A percentile compares a stretch with the other conserved stretches of the same genome.
Conservation (phyloP, 306 rosid genomes). For the Medicago arabica region DNA sequence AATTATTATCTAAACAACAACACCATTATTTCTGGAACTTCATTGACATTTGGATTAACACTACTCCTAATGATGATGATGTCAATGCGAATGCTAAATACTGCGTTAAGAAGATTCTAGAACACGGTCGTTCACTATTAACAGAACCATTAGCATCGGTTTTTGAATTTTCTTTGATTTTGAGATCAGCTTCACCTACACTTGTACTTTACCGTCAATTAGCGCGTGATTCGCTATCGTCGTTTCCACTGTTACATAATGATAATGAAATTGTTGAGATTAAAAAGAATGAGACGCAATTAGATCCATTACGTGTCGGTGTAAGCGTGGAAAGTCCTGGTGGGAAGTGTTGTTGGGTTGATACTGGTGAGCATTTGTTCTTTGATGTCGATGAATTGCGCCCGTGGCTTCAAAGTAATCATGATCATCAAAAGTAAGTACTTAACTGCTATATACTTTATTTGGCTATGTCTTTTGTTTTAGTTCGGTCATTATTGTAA, state of each 20-base stretch:
- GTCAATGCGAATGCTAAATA: slow-evolving; percentile 60
- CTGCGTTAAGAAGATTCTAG: slow-evolving; percentile 66
- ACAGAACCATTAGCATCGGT: slow-evolving; percentile 73
- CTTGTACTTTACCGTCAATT: slow-evolving; percentile 82
- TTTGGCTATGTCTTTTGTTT: background rate
- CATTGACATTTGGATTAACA: slow-evolving; percentile 70
- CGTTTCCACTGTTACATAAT: slow-evolving; percentile 66
- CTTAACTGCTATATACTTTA: background rate
- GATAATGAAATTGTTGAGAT: slow-evolving; percentile 45
- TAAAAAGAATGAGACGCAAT: slow-evolving; percentile 27
- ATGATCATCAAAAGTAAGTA: slow-evolving; percentile 57
- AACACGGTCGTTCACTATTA: slow-evolving; percentile 58
- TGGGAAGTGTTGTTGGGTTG: slow-evolving; percentile 93
- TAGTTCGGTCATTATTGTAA: background rate
- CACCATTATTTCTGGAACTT: slow-evolving; percentile 76
- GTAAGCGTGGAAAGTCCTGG: slow-evolving; percentile 53
- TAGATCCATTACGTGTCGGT: slow-evolving; percentile 60
- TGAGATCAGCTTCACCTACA: slow-evolving; percentile 90
- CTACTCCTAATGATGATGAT: slow-evolving; percentile 28
- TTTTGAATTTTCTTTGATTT: slow-evolving; percentile 79
- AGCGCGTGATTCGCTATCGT: slow-evolving; percentile 81
- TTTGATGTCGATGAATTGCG: slow-evolving; percentile 61
- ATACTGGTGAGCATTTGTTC: slow-evolving; percentile 73
- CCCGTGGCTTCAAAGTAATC: slow-evolving; percentile 59
- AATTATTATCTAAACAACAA: slow-evolving; percentile 74